Evolutionary conservation across 2,329 filamentous ascomycete species (phyloP).

Genomic region (Clonostachys rhizophaga): DNA sequence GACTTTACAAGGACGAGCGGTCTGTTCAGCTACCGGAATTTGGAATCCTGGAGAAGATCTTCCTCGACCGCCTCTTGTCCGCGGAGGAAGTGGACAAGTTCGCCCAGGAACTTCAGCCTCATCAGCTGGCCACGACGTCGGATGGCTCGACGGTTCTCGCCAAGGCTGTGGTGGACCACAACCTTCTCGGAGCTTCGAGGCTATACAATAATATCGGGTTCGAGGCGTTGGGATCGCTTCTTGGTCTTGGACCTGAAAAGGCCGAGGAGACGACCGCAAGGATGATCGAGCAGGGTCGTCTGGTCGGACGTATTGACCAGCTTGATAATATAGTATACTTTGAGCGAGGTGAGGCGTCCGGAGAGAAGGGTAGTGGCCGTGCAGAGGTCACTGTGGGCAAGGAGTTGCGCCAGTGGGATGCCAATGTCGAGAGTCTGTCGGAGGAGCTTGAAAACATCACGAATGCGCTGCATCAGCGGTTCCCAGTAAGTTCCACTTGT

Average conservation of each 20-base stretch:
- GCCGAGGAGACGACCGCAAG: conserved; percentile 88
- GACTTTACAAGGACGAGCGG: conserved; percentile 91
- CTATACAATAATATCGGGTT: conserved; percentile 76
- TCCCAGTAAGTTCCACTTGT: conserved; percentile 53
- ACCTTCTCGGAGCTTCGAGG: conserved; percentile 78
- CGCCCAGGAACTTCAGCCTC: conserved; percentile 71
- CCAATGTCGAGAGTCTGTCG: conserved; percentile 77
- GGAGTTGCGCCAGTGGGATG: conserved; percentile 82
- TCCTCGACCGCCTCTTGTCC: conserved; percentile 78
- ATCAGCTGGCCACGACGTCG: conserved; percentile 84
- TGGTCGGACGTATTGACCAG: conserved; percentile 90
- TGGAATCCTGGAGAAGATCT: conserved; percentile 94
- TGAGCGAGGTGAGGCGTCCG: conserved; percentile 66
- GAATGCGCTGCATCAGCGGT: conserved; percentile 73
- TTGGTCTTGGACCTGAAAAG: conserved; percentile 74
- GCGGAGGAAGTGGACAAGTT: conserved; percentile 84
- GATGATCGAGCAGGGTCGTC: conserved; percentile 93
- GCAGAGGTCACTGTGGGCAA: conserved; percentile 59
- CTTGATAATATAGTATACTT: conserved; percentile 88
- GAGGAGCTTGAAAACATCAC: conserved; percentile 89
- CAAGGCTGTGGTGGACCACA: conserved; percentile 94
- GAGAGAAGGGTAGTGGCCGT: conserved; percentile 62
- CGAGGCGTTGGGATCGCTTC: conserved; percentile 68
- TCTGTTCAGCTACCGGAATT: conserved; percentile 72
- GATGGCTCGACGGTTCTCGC: conserved; percentile 92